Percentiles rank a stretch among this genome's conserved stretches.
These are phyloP conservation scores for Lachnellula suecica DNA, from an alignment of 2,329 filamentous ascomycete species.

Conservation along the genomic window DNA sequence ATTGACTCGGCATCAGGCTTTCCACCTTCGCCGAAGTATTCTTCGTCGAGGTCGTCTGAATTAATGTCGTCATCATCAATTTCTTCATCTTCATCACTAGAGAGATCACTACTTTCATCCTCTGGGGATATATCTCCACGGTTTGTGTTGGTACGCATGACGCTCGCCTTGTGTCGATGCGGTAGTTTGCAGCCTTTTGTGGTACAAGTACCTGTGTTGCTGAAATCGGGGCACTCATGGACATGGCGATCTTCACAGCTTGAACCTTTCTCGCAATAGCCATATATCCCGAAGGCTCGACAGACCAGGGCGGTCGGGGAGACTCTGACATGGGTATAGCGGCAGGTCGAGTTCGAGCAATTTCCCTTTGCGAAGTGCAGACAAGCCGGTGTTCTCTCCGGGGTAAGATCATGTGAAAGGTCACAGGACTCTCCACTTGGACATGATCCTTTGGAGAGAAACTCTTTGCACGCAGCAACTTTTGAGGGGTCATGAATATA, in stretches of 20 bases:
- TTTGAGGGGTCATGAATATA: constrained; percentile 83
- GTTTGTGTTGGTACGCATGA: constrained; percentile 64
- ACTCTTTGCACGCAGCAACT: constrained; percentile 88
- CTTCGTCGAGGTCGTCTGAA: constrained; percentile 68
- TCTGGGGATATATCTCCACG: constrained; percentile 41
- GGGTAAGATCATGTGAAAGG: constrained; percentile 81
- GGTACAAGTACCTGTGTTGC: constrained; percentile 83
- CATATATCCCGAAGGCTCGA: constrained; percentile 77
- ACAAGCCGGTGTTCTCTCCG: constrained; percentile 84
- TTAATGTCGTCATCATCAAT: constrained; percentile 77
- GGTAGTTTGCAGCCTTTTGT: constrained; percentile 79
- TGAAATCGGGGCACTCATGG: constrained; percentile 92
- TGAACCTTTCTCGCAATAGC: constrained; percentile 83
- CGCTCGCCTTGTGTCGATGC: constrained; percentile 84
- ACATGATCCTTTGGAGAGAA: constrained; percentile 78
- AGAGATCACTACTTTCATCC: constrained; percentile 65
- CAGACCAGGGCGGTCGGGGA: constrained; percentile 79
- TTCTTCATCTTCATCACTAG: constrained; percentile 69
- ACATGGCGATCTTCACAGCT: constrained; percentile 81
- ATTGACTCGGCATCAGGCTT: constrained; percentile 51
- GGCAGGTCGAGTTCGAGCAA: constrained; percentile 83
- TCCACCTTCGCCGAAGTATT: constrained; percentile 58
- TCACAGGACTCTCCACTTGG: constrained; percentile 77
- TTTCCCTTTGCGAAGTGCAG: constrained; percentile 87
- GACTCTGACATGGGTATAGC: constrained; percentile 81